Conservation (phyloP, 2,329 filamentous ascomycete genomes). For the Beauveria caledonica region DNA sequence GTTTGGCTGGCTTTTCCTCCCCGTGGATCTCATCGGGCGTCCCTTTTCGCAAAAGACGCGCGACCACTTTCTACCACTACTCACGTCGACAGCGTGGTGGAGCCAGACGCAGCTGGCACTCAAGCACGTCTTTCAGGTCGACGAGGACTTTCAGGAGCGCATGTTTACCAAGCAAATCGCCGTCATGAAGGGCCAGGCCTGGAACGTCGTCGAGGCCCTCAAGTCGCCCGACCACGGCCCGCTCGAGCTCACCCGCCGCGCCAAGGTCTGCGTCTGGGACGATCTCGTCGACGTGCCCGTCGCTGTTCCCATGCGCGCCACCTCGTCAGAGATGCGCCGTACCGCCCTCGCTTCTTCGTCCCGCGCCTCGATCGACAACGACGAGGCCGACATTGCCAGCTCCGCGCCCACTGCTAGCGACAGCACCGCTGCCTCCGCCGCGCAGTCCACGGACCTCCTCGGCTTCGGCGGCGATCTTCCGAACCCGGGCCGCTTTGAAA, state of each 20-base stretch:
- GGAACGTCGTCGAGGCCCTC: slow-evolving; percentile 97
- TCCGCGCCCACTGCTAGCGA: slow-evolving; percentile 25
- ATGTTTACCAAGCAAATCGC: slow-evolving; percentile 99
- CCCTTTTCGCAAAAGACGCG: slow-evolving; percentile 92
- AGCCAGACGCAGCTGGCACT: slow-evolving; percentile 83
- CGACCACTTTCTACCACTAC: slow-evolving; percentile 88
- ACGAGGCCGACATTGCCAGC: slow-evolving; percentile 81
- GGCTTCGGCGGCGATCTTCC: slow-evolving; percentile 57
- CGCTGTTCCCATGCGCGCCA: slow-evolving; percentile 78
- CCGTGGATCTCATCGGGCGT: slow-evolving; percentile 89
- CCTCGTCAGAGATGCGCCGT: slow-evolving; percentile 76
- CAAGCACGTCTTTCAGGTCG: slow-evolving; percentile 79
- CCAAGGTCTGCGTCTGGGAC: slow-evolving; percentile 95
- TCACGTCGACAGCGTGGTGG: slow-evolving; percentile 97
- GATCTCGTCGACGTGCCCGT: slow-evolving; percentile 94
- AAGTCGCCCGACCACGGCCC: slow-evolving; percentile 90
- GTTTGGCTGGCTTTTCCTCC: slow-evolving; percentile 96
- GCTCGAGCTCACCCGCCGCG: slow-evolving; percentile 80
- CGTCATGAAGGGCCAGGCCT: slow-evolving; percentile 98
- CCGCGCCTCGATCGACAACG: slow-evolving; percentile 55
- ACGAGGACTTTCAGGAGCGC: slow-evolving; percentile 92
- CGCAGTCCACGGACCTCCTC: slow-evolving; percentile 57
- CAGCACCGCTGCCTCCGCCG: background rate
- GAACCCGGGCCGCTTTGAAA: slow-evolving; percentile 67
- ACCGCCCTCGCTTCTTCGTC: slow-evolving; percentile 38